These are phyloP conservation scores for Fonsecaea erecta DNA, from an alignment of 2,329 filamentous ascomycete genomes.

Conservation along the genomic window DNA sequence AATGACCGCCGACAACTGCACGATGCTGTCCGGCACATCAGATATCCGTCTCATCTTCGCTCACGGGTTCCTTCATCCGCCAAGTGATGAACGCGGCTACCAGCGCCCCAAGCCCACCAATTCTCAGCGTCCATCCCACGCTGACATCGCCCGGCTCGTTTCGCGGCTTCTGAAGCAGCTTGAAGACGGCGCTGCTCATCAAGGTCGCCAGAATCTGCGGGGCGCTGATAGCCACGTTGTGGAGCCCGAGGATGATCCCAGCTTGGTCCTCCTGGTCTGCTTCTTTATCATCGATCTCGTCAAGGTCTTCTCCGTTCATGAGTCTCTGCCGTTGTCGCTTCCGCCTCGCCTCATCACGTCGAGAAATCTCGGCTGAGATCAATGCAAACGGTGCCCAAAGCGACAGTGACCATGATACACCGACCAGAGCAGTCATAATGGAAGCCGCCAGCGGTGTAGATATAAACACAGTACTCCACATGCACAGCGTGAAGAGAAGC, in stretches of 20 bases:
- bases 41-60: constrained; percentile 24
- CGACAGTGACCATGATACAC: constrained; percentile 89
- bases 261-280: constrained; percentile 70
- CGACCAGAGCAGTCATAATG: constrained; percentile 76
- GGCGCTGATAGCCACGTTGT: constrained; percentile 91
- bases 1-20: neutral
- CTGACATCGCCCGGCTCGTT: constrained; percentile 83
- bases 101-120: constrained; percentile 79
- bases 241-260: constrained; percentile 88
- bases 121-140: constrained; percentile 82
- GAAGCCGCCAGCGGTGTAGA: constrained; percentile 73
- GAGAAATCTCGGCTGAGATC: constrained; percentile 89
- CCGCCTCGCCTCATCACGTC: constrained; percentile 69
- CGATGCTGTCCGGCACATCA: neutral
- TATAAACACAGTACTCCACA: constrained; percentile 80
- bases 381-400: constrained; percentile 96
- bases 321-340: constrained; percentile 47
- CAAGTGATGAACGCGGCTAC: constrained; percentile 64
- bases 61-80: constrained; percentile 35
- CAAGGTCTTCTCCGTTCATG: constrained; percentile 38
- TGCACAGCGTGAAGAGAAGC: constrained; percentile 78
- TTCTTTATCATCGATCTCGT: constrained; percentile 36
- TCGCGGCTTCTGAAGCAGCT: constrained; percentile 81
- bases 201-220: constrained; percentile 91
- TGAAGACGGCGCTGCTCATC: constrained; percentile 82